Percentiles rank a stretch among this genome's conserved stretches.
Evolutionary conservation across 2,329 filamentous ascomycete genomes (phyloP).

Genomic region (Aspergillus ustus): DNA sequence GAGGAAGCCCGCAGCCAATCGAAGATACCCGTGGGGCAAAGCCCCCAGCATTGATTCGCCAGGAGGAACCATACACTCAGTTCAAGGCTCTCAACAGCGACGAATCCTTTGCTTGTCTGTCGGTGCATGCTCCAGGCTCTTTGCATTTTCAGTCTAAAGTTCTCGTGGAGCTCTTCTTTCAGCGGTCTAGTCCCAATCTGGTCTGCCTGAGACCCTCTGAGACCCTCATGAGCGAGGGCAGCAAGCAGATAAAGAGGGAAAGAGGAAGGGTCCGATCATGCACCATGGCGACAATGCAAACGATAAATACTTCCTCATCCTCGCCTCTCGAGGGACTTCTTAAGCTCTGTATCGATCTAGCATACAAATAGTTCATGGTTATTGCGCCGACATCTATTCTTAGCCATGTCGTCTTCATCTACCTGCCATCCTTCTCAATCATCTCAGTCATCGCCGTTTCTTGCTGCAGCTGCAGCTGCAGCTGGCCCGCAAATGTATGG

Average conservation of each 20-base stretch:
- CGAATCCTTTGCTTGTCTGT: conserved; percentile 8
- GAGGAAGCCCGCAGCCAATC: not conserved
- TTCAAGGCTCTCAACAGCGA: not conserved
- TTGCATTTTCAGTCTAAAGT: not conserved
- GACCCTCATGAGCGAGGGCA: not conserved
- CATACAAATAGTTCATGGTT: conserved; percentile 3
- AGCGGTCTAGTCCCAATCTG: not conserved
- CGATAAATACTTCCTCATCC: conserved; percentile 2
- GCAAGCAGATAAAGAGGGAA: conserved; percentile 10
- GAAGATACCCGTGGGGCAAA: conserved; percentile 1
- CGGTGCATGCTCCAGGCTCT: not conserved
- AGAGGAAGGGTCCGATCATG: conserved; percentile 6
- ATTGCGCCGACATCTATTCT: conserved; percentile 1
- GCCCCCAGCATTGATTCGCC: not conserved
- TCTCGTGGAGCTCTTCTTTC: not conserved
- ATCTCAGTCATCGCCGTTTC: not conserved
- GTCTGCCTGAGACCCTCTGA: not conserved
- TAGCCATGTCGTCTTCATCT: conserved; percentile 11
- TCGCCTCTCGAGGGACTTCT: not conserved
- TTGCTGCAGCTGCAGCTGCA: not conserved
- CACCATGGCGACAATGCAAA: not conserved
- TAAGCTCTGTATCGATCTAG: not conserved
- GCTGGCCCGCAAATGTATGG: not conserved
- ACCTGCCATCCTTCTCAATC: not conserved
- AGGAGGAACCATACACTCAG: not conserved